A percentile compares a stretch with the other conserved stretches of the same genome.
phyloP scores from a whole-genome alignment of 1,284 basidiomycete genomes.

The Psilocybe mexicana region DNA sequence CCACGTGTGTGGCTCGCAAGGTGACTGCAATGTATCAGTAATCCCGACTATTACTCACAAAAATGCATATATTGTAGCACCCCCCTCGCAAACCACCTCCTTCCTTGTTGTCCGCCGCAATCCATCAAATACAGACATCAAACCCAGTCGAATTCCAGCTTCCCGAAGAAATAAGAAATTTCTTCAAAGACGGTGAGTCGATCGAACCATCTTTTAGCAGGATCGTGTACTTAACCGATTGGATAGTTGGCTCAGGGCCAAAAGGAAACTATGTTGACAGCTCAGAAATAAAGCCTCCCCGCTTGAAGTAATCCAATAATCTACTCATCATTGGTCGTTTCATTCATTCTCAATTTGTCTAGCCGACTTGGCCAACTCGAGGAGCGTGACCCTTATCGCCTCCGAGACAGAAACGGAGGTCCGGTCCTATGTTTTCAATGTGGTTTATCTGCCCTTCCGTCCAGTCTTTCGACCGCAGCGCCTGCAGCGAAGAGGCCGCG shows the following conservation, averaged over 20 bases:
- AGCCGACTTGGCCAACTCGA: constrained; percentile 90
- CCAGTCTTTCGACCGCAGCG: constrained; percentile 49
- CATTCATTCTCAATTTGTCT: constrained; percentile 17
- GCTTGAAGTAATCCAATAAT: constrained; percentile 62
- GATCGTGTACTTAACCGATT: constrained; percentile 12
- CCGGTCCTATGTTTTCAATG: constrained; percentile 90
- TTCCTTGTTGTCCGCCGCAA: constrained; percentile 66
- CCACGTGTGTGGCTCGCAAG: constrained; percentile 68
- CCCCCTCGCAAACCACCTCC: constrained; percentile 63
- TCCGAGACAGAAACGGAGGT: constrained; percentile 83
- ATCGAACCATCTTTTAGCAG: constrained; percentile 7
- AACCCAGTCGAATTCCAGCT: constrained; percentile 87
- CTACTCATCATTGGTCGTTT: constrained; percentile 15
- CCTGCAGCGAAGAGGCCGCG: constrained; percentile 56
- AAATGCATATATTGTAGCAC: constrained; percentile 44
- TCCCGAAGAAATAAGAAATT: constrained; percentile 84
- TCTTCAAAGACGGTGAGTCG: constrained; percentile 81
- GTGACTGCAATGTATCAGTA: constrained; percentile 42
- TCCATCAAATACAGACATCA: constrained; percentile 61
- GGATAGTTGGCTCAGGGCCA: constrained; percentile 67
- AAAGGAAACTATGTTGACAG: constrained; percentile 79
- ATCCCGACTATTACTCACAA: constrained; percentile 14
- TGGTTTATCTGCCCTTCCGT: constrained; percentile 74
- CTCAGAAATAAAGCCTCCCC: constrained; percentile 74
- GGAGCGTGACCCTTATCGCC: constrained; percentile 86